These are phyloP conservation scores for Tylopilus felleus DNA, from an alignment of 768 basidiomycete genomes.

Conservation along the genomic window DNA sequence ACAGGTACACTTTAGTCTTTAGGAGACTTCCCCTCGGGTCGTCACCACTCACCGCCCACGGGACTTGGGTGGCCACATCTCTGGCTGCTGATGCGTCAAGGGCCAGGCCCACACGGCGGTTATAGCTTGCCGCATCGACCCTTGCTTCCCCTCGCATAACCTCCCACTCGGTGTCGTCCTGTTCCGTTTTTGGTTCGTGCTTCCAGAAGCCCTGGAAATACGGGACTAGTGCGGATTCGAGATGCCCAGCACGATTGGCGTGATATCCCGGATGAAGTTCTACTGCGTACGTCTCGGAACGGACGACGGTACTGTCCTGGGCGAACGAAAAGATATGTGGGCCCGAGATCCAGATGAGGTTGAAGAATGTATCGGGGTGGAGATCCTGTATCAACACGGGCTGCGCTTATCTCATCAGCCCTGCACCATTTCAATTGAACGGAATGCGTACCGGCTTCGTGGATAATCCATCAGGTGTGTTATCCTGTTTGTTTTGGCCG, in stretches of 20 bases:
- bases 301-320: slow-evolving; percentile 7
- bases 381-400: slow-evolving; percentile 35
- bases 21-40: too few relatives aligned
- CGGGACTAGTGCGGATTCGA: neutral
- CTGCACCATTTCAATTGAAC: too few relatives aligned
- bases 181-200: slow-evolving; percentile 5
- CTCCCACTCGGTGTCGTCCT: neutral
- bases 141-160: neutral
- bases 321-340: slow-evolving; percentile 14
- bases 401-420: neutral
- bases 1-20: too few relatives aligned
- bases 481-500: neutral
- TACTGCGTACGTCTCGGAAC: neutral
- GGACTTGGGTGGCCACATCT: neutral
- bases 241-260: neutral
- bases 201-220: slow-evolving; percentile 7
- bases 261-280: slow-evolving; percentile 5
- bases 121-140: neutral
- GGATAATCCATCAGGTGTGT: neutral
- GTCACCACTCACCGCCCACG: too few relatives aligned
- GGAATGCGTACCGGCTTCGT: neutral
- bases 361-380: slow-evolving; percentile 45
- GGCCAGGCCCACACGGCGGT: neutral
- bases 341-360: slow-evolving; percentile 32
- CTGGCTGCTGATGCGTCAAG: neutral